Base-by-base conservation (phyloP, 2,329 filamentous ascomycete species). In the Pezicula neosporulosa region DNA sequence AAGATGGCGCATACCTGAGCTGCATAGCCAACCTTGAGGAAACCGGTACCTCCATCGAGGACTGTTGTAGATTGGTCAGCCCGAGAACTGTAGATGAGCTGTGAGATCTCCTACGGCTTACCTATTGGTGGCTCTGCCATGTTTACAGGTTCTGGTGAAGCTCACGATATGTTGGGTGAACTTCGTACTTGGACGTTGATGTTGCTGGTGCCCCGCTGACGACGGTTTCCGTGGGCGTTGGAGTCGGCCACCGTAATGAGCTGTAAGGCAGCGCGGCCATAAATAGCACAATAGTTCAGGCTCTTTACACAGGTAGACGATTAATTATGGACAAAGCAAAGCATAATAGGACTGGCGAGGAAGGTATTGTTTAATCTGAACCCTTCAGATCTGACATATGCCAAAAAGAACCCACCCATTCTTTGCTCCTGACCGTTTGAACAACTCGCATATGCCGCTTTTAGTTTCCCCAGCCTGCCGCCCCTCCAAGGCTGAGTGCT, bases 11-110 rank as follows among this genome's bases (percentile, higher is more conserved):
- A 63, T 74, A 87, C 85, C 77, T 87, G 92, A 67, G 88, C 94
- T 68, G 94, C 94, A 78, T 97, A 99, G 72, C 94, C 94, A 76
- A 96, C 94, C 77, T 99, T 99, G 74, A 99, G 87, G 82, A 99
- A 99, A 75, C 94, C 94, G 70, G 94, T 99, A 75, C 94, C 94
- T 82, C 94, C 94, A 81, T 99, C 94, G 82, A 99, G 93, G 70
- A 99, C 94, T 97, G 70, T 48, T 48, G 28, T 18, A 50, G 51
- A 55, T 39, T 43, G 21, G 46, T 65, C 50, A 65, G 60, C 50
- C 30, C 9, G 30, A 56, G 33, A 35, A 24, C 7, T 16, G 18
- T 35, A 16, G n/a, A 19, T 16, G 16, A 38, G 15, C 3, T 15
- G 18, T 3, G 36, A 38, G 27, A 30, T 46, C 27, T 24, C 19